These are phyloP conservation scores for Colletotrichum destructivum DNA, from an alignment of 2,329 filamentous ascomycete genomes.

Conservation along the genomic window DNA sequence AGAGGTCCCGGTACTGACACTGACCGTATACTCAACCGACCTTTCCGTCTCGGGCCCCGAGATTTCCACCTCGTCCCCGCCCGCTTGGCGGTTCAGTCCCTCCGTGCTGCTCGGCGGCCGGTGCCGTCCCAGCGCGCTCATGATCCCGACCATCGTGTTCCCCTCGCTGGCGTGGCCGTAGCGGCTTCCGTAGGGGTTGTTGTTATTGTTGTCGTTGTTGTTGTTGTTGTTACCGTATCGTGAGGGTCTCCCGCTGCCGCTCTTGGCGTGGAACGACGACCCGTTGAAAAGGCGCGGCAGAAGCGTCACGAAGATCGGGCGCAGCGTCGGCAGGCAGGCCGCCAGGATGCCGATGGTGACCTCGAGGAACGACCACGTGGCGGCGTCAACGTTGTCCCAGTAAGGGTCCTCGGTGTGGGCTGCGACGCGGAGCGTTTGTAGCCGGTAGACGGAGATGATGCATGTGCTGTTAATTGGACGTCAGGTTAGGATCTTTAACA, in stretches of 20 bases:
- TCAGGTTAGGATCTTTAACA: background rate
- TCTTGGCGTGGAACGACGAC: background rate
- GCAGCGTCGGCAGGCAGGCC: constrained; percentile 49
- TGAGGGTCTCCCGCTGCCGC: background rate
- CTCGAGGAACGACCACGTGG: constrained; percentile 52
- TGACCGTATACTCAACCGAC: constrained; percentile 34
- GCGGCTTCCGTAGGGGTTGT: background rate
- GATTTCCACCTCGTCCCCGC: constrained; percentile 27
- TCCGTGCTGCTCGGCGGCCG: constrained; percentile 20
- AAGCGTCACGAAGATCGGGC: constrained; percentile 47
- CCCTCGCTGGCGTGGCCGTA: constrained; percentile 29
- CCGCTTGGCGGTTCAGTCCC: background rate
- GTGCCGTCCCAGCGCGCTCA: constrained; percentile 4
- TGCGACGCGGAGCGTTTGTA: constrained; percentile 49
- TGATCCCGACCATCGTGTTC: constrained; percentile 41
- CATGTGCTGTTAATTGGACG: constrained; percentile 44
- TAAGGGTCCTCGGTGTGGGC: constrained; percentile 44
- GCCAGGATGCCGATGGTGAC: constrained; percentile 50
- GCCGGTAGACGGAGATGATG: constrained; percentile 49
- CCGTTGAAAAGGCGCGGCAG: constrained; percentile 44
- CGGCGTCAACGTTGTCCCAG: constrained; percentile 51
- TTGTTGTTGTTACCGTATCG: background rate
- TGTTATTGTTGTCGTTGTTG: too few species aligned
- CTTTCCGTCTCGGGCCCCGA: background rate
- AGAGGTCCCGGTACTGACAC: constrained; percentile 17